These are phyloP conservation scores for Melastoma candidum DNA, from an alignment of 441 rosid species.

Conservation along the genomic window DNA sequence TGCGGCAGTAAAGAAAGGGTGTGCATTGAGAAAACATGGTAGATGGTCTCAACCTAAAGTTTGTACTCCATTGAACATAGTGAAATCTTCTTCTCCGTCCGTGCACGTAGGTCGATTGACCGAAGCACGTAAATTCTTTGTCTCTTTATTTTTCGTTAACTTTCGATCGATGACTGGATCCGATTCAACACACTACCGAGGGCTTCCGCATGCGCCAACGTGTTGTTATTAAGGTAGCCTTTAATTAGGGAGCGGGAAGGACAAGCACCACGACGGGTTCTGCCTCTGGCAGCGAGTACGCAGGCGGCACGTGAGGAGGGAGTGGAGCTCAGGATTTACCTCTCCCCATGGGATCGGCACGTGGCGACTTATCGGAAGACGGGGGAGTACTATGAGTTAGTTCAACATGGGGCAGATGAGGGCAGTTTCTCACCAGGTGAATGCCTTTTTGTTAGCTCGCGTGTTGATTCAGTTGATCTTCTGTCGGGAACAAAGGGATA, in stretches of 20 bases:
- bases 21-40: no score
- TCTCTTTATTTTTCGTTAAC: no score
- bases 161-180: no score
- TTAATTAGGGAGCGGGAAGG: no score
- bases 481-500: neutral
- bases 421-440: conserved; percentile 67
- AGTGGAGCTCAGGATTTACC: conserved; percentile 56
- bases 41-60: no score
- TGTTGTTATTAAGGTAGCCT: conserved; percentile 53
- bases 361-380: conserved; percentile 61
- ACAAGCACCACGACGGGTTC: conserved; percentile 92
- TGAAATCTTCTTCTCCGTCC: no score
- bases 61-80: no score
- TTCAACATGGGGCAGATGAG: conserved; percentile 67
- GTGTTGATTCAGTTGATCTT: neutral
- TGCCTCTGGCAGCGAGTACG: conserved; percentile 82
- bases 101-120: no score
- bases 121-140: no score
- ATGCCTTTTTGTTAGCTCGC: no score
- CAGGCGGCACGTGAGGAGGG: conserved; percentile 58
- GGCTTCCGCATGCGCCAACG: conserved; percentile 51
- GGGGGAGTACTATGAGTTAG: conserved; percentile 61
- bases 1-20: no score
- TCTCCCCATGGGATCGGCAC: conserved; percentile 97
- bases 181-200: conserved; percentile 17